These are phyloP conservation scores for Alternaria novae-zelandiae DNA, from an alignment of 2,329 filamentous ascomycete species.

Conservation along the genomic window DNA sequence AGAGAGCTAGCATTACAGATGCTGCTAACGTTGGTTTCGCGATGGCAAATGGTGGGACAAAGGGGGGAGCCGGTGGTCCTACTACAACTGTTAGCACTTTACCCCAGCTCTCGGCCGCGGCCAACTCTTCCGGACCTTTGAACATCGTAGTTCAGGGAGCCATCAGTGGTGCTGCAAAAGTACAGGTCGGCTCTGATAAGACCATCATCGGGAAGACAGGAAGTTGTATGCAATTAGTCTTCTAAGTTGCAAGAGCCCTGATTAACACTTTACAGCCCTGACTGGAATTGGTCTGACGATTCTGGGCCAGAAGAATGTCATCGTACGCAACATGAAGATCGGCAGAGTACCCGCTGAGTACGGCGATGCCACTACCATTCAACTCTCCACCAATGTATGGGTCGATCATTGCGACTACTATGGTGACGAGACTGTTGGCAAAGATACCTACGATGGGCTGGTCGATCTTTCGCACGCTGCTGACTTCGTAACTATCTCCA, in stretches of 20 bases:
- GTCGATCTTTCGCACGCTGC: constrained; percentile 68
- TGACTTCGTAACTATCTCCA: constrained; percentile 64
- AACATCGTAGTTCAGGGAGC: constrained; percentile 34
- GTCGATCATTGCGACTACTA: constrained; percentile 71
- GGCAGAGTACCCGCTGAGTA: constrained; percentile 62
- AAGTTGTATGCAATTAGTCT: constrained; percentile 41
- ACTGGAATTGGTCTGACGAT: constrained; percentile 60
- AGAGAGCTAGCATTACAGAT: constrained; percentile 22
- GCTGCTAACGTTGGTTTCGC: constrained; percentile 49
- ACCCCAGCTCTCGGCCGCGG: constrained; percentile 57
- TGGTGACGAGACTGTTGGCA: constrained; percentile 46
- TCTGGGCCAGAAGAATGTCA: constrained; percentile 63
- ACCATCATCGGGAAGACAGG: constrained; percentile 49
- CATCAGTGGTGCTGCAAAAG: constrained; percentile 33
- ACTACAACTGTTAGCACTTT: constrained; percentile 62
- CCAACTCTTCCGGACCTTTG: constrained; percentile 32
- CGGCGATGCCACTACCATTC: constrained; percentile 66
- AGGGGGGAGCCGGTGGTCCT: constrained; percentile 59
- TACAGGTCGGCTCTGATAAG: constrained; percentile 27
- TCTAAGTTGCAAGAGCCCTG: background rate
- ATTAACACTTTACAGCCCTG: constrained; percentile 48
- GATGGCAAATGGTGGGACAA: constrained; percentile 58
- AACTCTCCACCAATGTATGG: constrained; percentile 63
- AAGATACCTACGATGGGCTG: constrained; percentile 45
- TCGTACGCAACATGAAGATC: constrained; percentile 67